These are phyloP conservation scores for Posidonia australis DNA, from an alignment of 106 monocot species.

Conservation along the genomic window DNA sequence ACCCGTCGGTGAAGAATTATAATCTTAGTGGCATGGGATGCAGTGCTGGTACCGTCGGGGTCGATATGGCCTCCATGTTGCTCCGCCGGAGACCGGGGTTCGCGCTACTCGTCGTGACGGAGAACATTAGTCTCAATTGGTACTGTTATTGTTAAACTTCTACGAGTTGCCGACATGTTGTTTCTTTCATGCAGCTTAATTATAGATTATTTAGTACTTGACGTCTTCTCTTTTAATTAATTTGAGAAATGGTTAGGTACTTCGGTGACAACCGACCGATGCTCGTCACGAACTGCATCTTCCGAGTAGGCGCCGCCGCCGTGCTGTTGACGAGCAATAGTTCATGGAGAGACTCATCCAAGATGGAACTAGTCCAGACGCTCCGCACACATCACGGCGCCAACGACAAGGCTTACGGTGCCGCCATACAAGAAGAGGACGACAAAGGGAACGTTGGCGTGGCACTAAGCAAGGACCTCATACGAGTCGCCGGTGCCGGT, in stretches of 20 bases:
- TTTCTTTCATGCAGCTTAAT: no score
- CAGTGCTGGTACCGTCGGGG: slow-evolving; percentile 34
- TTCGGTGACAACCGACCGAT: slow-evolving; percentile 58
- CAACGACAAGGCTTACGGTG: slow-evolving; percentile 39
- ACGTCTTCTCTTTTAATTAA: no score
- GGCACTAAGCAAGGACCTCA: slow-evolving; percentile 17
- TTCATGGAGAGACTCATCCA: no score
- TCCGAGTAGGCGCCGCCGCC: slow-evolving; percentile 51
- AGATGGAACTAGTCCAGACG: slow-evolving; percentile 35
- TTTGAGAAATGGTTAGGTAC: no score
- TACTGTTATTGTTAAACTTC: no score
- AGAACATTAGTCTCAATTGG: slow-evolving; percentile 62
- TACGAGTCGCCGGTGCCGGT: slow-evolving; percentile 16
- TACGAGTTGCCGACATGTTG: no score
- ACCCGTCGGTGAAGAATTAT: slow-evolving; percentile 19
- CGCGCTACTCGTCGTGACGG: slow-evolving; percentile 55
- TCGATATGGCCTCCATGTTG: slow-evolving; percentile 44
- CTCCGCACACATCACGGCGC: slow-evolving; percentile 63
- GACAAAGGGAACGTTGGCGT: slow-evolving; percentile 16
- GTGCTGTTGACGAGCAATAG: slow-evolving; percentile 33
- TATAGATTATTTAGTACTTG: no score
- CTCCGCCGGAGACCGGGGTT: slow-evolving; percentile 13
- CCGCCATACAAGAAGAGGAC: slow-evolving; percentile 16
- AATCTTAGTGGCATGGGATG: slow-evolving; percentile 73
- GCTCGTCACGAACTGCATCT: slow-evolving; percentile 86